phyloP scores from a whole-genome alignment of 2,329 filamentous ascomycete species.

The Sphaerulina populicola region DNA sequence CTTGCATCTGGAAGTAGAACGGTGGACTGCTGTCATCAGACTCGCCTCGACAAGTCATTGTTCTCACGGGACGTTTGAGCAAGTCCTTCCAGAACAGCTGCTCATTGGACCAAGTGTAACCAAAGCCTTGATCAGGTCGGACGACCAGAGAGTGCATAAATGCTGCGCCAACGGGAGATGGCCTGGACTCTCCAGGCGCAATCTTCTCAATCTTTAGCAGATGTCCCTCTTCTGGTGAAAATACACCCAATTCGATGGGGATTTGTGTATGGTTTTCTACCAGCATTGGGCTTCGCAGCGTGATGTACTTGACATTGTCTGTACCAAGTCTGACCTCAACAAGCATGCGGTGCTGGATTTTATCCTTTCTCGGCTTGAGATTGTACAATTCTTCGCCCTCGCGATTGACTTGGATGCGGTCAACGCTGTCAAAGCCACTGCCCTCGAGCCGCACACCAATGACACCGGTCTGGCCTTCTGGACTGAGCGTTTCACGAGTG shows the following conservation, averaged over 20 bases:
- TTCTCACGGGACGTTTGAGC: slow-evolving; percentile 72
- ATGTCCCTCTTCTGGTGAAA: slow-evolving; percentile 76
- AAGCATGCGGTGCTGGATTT: slow-evolving; percentile 77
- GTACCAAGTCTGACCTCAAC: slow-evolving; percentile 85
- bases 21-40: slow-evolving; percentile 65
- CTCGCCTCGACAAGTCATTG: slow-evolving; percentile 81
- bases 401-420: slow-evolving; percentile 80
- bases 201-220: slow-evolving; percentile 98
- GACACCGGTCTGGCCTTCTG: slow-evolving; percentile 69
- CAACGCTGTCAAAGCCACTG: slow-evolving; percentile 85
- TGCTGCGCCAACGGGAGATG: slow-evolving; percentile 83
- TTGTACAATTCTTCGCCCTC: slow-evolving; percentile 90
- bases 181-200: slow-evolving; percentile 77
- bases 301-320: slow-evolving; percentile 98
- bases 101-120: slow-evolving; percentile 89
- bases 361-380: slow-evolving; percentile 76
- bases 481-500: slow-evolving; percentile 84
- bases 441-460: slow-evolving; percentile 81
- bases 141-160: slow-evolving; percentile 83
- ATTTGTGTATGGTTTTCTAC: slow-evolving; percentile 97
- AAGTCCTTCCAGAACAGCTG: slow-evolving; percentile 88
- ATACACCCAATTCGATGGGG: slow-evolving; percentile 85
- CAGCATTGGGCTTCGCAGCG: slow-evolving; percentile 79
- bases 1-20: slow-evolving; percentile 95
- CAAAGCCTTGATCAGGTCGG: slow-evolving; percentile 89